Base-by-base conservation (phyloP, 805 yeast genomes). In the Candida berthetii region DNA sequence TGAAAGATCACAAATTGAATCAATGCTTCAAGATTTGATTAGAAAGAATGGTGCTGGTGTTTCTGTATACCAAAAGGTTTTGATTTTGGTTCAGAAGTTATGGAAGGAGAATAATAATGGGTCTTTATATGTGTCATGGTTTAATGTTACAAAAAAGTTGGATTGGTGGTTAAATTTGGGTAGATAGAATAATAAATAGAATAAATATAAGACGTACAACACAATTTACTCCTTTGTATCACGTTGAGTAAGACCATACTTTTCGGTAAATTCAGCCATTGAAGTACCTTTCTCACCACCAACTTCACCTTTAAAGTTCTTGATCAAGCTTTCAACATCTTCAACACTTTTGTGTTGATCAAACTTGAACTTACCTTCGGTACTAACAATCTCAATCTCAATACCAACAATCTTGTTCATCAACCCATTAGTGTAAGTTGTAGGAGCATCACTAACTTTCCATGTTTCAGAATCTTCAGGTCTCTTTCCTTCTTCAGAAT, bases 361-460 rank as follows among this genome's bases (percentile, higher is more conserved):
- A 47, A 78, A 68, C 54, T 81, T 81, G 61, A 69, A 76, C 57
- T 78, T 78, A 38, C 76, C 72, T 48, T 76, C 73, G 7, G 66
- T 57, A 15, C 61, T 55, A 3, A 53, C 53, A 27, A 80, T 71
- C 43, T 70, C 75, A 41, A 81, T 68, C 50, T 74, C 72, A 31
- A 81, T 51, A 0, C 85, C 86, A 16, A 69, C 71, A 45, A 81
- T 78, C 13, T 71, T 69, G 48, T 72, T 76, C 45, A 69, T 63
- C 64, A 66, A 46, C 3, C 64, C 43, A 20, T 65, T 64, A 27
- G 72, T 35, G 45, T 74, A 77, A 3, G 53, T 55, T 36, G 65
- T 74, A 0, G 82, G 82, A 0, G 87, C 80, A 35, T 82, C 83
- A 9, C 57, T 47, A 7, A 81, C 72, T 41, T 64, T 66, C 86